phyloP scores from a whole-genome alignment of 2,329 filamentous ascomycete genomes.

The Didymella sp. region DNA sequence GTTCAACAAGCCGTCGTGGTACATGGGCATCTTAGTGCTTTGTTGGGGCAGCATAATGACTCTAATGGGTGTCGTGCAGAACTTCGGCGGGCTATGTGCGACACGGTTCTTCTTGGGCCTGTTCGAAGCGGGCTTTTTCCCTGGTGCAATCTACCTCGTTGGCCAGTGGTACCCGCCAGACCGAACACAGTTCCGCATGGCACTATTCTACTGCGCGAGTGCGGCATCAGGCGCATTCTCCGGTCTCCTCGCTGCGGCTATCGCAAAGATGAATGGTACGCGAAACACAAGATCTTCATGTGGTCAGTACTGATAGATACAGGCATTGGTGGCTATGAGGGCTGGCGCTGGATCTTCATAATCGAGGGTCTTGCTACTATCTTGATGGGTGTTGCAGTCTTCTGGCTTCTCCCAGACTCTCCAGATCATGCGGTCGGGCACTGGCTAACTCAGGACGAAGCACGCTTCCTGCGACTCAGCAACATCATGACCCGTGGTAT shows the following conservation, averaged over 20 bases:
- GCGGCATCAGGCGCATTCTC: conserved; percentile 64
- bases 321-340: conserved; percentile 49
- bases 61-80: conserved; percentile 54
- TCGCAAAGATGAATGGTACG: conserved; percentile 63
- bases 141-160: conserved; percentile 56
- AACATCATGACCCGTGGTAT: conserved; percentile 26
- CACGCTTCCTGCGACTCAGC: conserved; percentile 18
- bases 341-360: conserved; percentile 39
- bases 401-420: conserved; percentile 24
- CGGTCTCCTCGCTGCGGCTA: conserved; percentile 60
- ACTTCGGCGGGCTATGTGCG: conserved; percentile 54
- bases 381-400: conserved; percentile 18
- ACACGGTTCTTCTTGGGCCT: conserved; percentile 49
- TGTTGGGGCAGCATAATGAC: conserved; percentile 53
- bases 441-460: conserved; percentile 38
- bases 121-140: conserved; percentile 35
- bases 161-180: conserved; percentile 66
- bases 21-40: conserved; percentile 52
- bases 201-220: conserved; percentile 64
- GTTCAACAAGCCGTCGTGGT: conserved; percentile 56
- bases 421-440: conserved; percentile 28
- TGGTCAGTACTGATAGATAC: not conserved
- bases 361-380: conserved; percentile 24
- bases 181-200: conserved; percentile 61
- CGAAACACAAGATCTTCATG: not conserved